Conservation (phyloP, 768 basidiomycete genomes). For the Calocera viscosa region DNA sequence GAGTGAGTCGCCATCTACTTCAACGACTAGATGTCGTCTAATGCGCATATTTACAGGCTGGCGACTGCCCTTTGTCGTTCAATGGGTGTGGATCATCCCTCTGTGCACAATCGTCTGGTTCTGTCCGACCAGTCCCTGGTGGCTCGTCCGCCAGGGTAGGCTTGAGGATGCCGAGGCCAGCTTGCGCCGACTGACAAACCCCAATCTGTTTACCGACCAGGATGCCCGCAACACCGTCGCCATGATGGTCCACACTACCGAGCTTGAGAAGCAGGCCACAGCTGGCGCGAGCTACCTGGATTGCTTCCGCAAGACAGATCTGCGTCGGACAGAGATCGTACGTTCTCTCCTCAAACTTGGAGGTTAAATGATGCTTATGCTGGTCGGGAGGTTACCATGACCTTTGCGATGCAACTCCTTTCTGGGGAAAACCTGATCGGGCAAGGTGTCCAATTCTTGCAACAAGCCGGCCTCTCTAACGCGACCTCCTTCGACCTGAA, state of each 20-base stretch:
- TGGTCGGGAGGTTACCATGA: slow-evolving; percentile 45
- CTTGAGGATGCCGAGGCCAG: slow-evolving; percentile 24
- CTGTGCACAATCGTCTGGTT: slow-evolving; percentile 24
- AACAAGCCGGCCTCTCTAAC: slow-evolving; percentile 22
- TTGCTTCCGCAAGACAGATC: slow-evolving; percentile 28
- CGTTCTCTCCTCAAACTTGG: neutral
- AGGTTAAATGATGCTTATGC: neutral
- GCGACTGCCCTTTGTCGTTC: slow-evolving; percentile 20
- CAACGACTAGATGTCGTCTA: slow-evolving; percentile 18
- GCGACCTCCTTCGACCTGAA: slow-evolving; percentile 20
- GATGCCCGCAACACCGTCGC: slow-evolving; percentile 26
- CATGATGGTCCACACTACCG: slow-evolving; percentile 30
- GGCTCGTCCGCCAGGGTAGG: slow-evolving; percentile 25
- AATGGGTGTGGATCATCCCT: slow-evolving; percentile 29
- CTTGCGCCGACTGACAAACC: slow-evolving; percentile 18
- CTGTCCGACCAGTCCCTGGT: slow-evolving; percentile 23
- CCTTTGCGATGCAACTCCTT: slow-evolving; percentile 74
- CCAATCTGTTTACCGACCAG: slow-evolving; percentile 16
- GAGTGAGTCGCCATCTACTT: slow-evolving; percentile 16
- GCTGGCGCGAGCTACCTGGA: slow-evolving; percentile 28
- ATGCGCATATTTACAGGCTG: neutral
- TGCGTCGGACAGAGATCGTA: slow-evolving; percentile 37
- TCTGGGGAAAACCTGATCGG: slow-evolving; percentile 22
- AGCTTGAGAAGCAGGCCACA: slow-evolving; percentile 26
- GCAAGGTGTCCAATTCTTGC: slow-evolving; percentile 24